A percentile compares a stretch with the other conserved stretches of the same genome.
phyloP scores from a whole-genome alignment of 257 asterid species.

The Solanum sejunctum region DNA sequence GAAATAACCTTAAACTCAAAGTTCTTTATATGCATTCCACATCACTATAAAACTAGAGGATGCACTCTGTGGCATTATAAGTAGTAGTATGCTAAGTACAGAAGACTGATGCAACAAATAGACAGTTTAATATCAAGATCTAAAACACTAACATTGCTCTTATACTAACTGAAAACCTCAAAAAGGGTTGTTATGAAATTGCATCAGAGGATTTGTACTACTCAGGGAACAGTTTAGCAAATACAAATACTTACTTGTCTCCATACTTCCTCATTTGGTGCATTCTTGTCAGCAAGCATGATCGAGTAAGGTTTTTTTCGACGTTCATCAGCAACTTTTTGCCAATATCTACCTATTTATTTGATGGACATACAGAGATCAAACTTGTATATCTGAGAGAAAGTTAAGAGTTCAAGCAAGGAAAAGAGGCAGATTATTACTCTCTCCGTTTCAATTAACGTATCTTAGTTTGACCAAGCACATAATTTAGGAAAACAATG shows the following conservation, averaged over 20 bases:
- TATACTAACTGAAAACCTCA: not conserved
- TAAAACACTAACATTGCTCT: not conserved
- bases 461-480: not conserved
- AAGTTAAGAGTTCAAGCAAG: not conserved
- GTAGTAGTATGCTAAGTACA: not conserved
- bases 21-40: not conserved
- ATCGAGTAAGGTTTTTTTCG: constrained; percentile 73
- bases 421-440: not conserved
- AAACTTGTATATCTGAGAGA: not conserved
- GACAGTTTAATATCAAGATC: not conserved
- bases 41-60: not conserved
- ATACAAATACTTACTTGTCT: constrained; percentile 42
- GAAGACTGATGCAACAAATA: not conserved
- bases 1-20: not conserved
- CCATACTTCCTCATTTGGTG: constrained; percentile 98
- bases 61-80: not conserved
- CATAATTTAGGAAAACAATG: not conserved
- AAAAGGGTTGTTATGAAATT: not conserved
- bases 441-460: not conserved
- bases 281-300: constrained; percentile 96
- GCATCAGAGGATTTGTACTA: not conserved
- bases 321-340: constrained; percentile 64
- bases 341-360: constrained; percentile 71
- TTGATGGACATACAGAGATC: constrained; percentile 3
- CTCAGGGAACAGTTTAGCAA: not conserved